Percentiles rank a stretch among this genome's conserved stretches.
Conservation (phyloP, 2,329 filamentous ascomycete species). For the Ciborinia camelliae region DNA sequence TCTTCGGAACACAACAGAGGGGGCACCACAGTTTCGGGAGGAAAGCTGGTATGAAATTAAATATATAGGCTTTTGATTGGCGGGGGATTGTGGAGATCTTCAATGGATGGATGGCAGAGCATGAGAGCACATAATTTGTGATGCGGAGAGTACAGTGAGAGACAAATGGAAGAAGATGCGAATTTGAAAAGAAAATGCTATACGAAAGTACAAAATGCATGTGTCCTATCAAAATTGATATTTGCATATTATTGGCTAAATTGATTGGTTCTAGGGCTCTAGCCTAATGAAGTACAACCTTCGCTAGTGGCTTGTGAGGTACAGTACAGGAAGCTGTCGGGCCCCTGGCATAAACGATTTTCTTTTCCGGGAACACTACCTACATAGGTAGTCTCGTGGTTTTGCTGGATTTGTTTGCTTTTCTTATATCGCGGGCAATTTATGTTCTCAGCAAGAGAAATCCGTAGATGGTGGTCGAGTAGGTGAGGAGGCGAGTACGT, state of each 20-base stretch:
- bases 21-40: neutral
- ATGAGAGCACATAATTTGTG: neutral
- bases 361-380: neutral
- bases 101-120: neutral
- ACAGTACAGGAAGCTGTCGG: neutral
- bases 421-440: neutral
- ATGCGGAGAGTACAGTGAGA: neutral
- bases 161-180: neutral
- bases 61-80: neutral
- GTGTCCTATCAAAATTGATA: neutral
- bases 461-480: neutral
- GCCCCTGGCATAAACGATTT: neutral
- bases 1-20: neutral
- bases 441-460: neutral
- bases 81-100: neutral
- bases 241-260: neutral
- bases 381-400: neutral
- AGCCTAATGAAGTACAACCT: neutral
- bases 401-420: neutral
- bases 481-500: neutral
- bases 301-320: conserved; percentile 5
- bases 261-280: neutral
- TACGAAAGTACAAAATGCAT: conserved; percentile 6
- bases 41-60: neutral
- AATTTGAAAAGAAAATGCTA: neutral